phyloP scores from a whole-genome alignment of 495 filamentous ascomycete genomes.

The Wilcoxina mikolae region DNA sequence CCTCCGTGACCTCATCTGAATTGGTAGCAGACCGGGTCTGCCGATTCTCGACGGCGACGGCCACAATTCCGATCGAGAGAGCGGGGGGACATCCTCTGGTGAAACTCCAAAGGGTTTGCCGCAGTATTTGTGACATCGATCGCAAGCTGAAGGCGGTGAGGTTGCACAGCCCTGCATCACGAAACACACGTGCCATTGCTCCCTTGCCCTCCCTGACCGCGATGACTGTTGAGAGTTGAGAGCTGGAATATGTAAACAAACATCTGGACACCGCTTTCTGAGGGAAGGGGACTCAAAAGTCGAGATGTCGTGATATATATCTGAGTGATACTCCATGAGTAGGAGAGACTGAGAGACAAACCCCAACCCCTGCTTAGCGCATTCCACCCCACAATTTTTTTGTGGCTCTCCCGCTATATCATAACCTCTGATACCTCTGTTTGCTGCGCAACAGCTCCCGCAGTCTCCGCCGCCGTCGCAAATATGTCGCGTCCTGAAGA shows the following conservation, averaged over 20 bases:
- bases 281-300: no score
- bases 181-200: not conserved
- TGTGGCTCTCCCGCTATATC: not conserved
- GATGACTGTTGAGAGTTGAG: not conserved
- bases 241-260: not conserved
- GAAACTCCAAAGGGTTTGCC: not conserved
- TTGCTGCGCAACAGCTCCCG: no score
- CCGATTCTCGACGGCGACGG: no score
- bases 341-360: not conserved
- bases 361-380: not conserved
- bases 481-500: constrained; percentile 95
- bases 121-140: not conserved
- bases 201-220: not conserved
- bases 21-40: not conserved
- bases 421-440: no score
- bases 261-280: not conserved
- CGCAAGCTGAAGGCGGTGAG: not conserved
- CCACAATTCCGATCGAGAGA: not conserved
- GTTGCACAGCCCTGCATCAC: not conserved
- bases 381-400: not conserved
- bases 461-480: no score
- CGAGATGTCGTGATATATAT: not conserved
- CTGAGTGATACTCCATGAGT: not conserved
- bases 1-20: not conserved
- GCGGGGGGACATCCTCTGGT: not conserved